Conservation (phyloP, 176 grass and related monocot genomes). For the Hsuehochloa calcarea region DNA sequence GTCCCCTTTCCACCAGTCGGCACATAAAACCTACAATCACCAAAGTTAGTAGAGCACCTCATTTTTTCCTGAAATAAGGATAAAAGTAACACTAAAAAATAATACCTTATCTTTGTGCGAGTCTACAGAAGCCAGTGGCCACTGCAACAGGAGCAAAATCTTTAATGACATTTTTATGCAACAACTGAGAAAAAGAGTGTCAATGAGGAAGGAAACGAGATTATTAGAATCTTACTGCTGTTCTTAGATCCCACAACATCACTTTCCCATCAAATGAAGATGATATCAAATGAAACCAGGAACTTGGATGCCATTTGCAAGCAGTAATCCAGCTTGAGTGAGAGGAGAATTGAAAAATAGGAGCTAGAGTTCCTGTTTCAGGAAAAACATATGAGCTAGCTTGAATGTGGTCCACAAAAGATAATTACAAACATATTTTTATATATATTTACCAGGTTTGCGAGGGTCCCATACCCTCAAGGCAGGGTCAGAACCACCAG, state of each 20-base stretch:
- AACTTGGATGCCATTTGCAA: conserved; percentile 91
- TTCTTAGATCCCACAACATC: conserved; percentile 99
- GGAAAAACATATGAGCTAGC: conserved; percentile 27
- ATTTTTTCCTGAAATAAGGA: neutral
- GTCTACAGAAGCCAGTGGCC: conserved; percentile 77
- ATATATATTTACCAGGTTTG: conserved; percentile 75
- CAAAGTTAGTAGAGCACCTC: neutral
- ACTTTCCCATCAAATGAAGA: conserved; percentile 96
- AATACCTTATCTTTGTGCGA: conserved; percentile 80
- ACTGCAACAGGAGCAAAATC: conserved; percentile 49
- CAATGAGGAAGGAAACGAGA: conserved; percentile 7
- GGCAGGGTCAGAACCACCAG: conserved; percentile 77
- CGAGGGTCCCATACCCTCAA: conserved; percentile 97
- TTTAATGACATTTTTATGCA: neutral
- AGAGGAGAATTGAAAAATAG: conserved; percentile 90
- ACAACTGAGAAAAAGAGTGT: neutral
- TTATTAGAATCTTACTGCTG: conserved; percentile 61
- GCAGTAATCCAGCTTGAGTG: conserved; percentile 82
- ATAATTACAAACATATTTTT: neutral
- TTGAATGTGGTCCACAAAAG: conserved; percentile 6
- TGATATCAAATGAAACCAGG: conserved; percentile 90
- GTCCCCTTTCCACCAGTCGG: conserved; percentile 90
- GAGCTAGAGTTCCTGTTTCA: conserved; percentile 71
- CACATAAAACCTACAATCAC: conserved; percentile 65
- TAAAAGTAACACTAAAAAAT: neutral